These are phyloP conservation scores for Fusarium verrucosum DNA, from an alignment of 2,329 filamentous ascomycete species.

Conservation along the genomic window DNA sequence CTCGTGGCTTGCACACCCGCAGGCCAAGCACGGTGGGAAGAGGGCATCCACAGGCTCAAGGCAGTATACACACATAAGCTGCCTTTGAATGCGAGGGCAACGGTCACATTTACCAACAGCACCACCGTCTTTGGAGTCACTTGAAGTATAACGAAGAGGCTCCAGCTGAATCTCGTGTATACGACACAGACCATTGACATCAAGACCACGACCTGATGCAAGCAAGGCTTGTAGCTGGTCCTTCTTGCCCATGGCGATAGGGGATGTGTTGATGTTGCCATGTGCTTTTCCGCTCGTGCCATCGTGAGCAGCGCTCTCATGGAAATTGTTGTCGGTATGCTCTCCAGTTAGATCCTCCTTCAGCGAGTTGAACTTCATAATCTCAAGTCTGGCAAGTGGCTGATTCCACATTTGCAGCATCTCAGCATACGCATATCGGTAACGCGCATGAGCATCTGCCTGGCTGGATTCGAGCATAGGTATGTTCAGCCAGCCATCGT, in stretches of 20 bases:
- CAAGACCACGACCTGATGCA: constrained; percentile 65
- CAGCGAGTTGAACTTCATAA: constrained; percentile 74
- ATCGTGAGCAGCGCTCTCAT: constrained; percentile 53
- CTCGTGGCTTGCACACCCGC: constrained; percentile 70
- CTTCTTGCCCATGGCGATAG: constrained; percentile 66
- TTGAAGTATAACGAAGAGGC: constrained; percentile 60
- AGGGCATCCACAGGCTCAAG: constrained; percentile 67
- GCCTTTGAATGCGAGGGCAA: constrained; percentile 65
- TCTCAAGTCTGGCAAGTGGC: constrained; percentile 69
- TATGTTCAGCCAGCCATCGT: constrained; percentile 70
- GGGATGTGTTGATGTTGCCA: constrained; percentile 55
- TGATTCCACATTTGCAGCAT: constrained; percentile 73
- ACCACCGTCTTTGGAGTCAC: constrained; percentile 53
- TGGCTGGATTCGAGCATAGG: constrained; percentile 65
- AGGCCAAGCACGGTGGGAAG: constrained; percentile 69
- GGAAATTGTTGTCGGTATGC: constrained; percentile 47
- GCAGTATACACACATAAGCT: constrained; percentile 70
- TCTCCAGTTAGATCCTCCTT: constrained; percentile 55
- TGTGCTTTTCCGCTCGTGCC: constrained; percentile 48
- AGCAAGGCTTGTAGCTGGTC: constrained; percentile 62
- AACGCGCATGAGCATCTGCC: constrained; percentile 63
- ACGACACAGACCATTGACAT: constrained; percentile 70
- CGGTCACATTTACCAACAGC: constrained; percentile 61
- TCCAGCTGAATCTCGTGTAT: constrained; percentile 71
- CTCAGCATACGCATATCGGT: constrained; percentile 73